Percentiles rank a stretch among this genome's conserved stretches.
phyloP scores from a whole-genome alignment of 352 stramenopile species.

The Saprolegnia diclina region DNA sequence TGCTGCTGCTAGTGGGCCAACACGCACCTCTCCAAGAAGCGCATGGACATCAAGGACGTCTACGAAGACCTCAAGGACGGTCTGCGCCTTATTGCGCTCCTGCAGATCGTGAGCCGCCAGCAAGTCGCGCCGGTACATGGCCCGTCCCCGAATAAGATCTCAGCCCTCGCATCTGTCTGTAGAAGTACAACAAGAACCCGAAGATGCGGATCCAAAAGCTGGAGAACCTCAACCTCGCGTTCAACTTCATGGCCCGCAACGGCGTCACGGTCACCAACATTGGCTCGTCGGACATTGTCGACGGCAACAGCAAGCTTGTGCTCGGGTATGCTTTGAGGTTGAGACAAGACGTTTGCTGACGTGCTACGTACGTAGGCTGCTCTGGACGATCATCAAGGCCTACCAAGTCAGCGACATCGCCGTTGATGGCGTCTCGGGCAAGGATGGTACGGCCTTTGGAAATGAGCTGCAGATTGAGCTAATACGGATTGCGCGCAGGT shows the following conservation, averaged over 20 bases:
- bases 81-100: slow-evolving; percentile 77
- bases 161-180: not conserved
- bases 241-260: slow-evolving; percentile 85
- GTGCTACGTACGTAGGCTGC: slow-evolving; percentile 35
- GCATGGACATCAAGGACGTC: slow-evolving; percentile 85
- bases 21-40: slow-evolving; percentile 83
- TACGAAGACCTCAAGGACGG: slow-evolving; percentile 86
- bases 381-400: slow-evolving; percentile 91
- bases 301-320: slow-evolving; percentile 89
- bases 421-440: slow-evolving; percentile 84
- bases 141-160: not conserved
- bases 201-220: slow-evolving; percentile 92
- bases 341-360: not conserved
- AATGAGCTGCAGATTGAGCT: not conserved
- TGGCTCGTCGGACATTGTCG: slow-evolving; percentile 86
- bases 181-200: slow-evolving; percentile 91
- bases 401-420: slow-evolving; percentile 84
- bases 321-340: slow-evolving; percentile 37
- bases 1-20: slow-evolving; percentile 71
- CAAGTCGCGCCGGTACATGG: slow-evolving; percentile 71
- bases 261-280: slow-evolving; percentile 89
- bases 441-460: slow-evolving; percentile 52
- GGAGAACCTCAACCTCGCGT: slow-evolving; percentile 88
- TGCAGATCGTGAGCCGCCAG: slow-evolving; percentile 85
- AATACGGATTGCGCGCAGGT: slow-evolving; percentile 26